Conservation (phyloP, 2,329 filamentous ascomycete species). For the Alternaria sp. region DNA sequence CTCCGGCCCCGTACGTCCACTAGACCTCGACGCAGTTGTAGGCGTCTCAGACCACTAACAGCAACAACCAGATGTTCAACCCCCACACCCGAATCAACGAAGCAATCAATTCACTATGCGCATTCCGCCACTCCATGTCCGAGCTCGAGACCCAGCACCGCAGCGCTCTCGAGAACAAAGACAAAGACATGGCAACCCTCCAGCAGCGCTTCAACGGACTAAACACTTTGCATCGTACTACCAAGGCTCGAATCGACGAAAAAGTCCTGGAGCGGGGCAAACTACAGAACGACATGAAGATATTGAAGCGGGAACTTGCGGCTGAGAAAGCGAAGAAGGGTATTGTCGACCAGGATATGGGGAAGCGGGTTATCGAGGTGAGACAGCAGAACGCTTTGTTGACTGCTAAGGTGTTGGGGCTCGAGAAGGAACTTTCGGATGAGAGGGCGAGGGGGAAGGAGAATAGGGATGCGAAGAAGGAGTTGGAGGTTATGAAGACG, state of each 20-base stretch:
- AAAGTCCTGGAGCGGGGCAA: no score
- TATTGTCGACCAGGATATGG: neutral
- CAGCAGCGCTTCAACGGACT: neutral
- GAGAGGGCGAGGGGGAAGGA: neutral
- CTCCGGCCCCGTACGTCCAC: neutral
- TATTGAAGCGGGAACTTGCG: neutral
- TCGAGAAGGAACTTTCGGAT: neutral
- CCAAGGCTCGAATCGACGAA: neutral
- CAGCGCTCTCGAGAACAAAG: neutral
- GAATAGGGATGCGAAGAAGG: neutral
- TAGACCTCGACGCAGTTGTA: rapidly evolving
- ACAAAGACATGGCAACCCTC: rapidly evolving
- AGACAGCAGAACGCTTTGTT: neutral
- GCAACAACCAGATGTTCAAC: neutral
- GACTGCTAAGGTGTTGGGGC: neutral
- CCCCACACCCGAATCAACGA: neutral
- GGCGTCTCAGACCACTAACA: neutral
- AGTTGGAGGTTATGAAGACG: neutral
- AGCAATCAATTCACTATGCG: neutral
- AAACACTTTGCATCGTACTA: rapidly evolving
- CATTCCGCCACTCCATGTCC: neutral
- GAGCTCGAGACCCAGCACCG: neutral
- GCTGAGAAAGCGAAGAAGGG: neutral
- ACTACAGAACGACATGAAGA: neutral
- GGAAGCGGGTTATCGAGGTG: neutral